phyloP scores from a whole-genome alignment of 1,284 basidiomycete species.

The Stygiomarasmius scandens region DNA sequence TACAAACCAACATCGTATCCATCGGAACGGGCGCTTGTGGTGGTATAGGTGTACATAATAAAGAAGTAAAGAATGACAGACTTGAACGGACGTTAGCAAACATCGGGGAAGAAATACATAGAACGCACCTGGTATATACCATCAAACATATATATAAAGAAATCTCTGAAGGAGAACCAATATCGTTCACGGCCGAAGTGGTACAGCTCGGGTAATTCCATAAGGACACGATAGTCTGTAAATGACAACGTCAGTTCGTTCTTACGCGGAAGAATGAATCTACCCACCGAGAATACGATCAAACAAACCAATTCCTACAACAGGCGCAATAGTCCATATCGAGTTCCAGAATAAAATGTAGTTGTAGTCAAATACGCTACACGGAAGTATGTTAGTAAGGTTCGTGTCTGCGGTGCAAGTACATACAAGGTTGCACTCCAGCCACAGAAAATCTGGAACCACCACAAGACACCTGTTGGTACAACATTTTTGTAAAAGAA shows the following conservation, averaged over 20 bases:
- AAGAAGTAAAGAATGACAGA: constrained; percentile 91
- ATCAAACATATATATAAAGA: constrained; percentile 86
- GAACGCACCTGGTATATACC: constrained; percentile 84
- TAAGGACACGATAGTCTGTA: constrained; percentile 82
- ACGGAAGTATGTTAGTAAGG: constrained; percentile 25
- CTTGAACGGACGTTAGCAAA: constrained; percentile 37
- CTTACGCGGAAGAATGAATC: neutral
- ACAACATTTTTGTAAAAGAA: constrained; percentile 99
- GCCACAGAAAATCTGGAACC: constrained; percentile 97
- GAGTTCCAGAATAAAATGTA: constrained; percentile 99
- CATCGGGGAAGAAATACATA: neutral
- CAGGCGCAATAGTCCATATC: constrained; percentile 94
- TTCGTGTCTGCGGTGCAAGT: constrained; percentile 47
- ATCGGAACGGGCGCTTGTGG: constrained; percentile 75
- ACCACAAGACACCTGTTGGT: constrained; percentile 92
- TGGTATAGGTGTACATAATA: constrained; percentile 80
- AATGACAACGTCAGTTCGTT: constrained; percentile 5
- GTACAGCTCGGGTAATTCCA: constrained; percentile 97
- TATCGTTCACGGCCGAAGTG: constrained; percentile 77
- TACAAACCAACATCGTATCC: constrained; percentile 80
- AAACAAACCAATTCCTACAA: constrained; percentile 93
- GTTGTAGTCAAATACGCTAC: constrained; percentile 88
- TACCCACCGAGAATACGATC: constrained; percentile 83
- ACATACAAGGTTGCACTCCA: constrained; percentile 93
- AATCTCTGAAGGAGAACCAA: constrained; percentile 84